phyloP scores from a whole-genome alignment of 768 basidiomycete genomes.

The Mycena leptocephala region DNA sequence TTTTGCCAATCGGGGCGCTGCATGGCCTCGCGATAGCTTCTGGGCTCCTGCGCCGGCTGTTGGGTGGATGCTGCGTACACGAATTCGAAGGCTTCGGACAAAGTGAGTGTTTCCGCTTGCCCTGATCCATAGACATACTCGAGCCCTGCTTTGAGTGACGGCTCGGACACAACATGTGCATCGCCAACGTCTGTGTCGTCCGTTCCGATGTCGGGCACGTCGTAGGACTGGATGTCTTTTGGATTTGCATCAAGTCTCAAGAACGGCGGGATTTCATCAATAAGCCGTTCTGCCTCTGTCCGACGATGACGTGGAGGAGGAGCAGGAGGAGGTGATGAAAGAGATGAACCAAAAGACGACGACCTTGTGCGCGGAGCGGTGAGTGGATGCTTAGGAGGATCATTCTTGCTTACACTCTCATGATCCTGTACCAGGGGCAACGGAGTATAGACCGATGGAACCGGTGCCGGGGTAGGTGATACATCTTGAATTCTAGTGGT shows the following conservation, averaged over 20 bases:
- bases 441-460: not conserved
- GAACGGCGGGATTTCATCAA: not conserved
- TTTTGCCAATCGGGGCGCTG: conserved; percentile 20
- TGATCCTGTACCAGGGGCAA: not conserved
- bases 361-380: too few species aligned
- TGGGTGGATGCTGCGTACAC: not conserved
- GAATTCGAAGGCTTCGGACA: not conserved
- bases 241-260: not conserved
- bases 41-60: conserved; percentile 39
- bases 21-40: conserved; percentile 39
- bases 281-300: not conserved
- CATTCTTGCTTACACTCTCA: not conserved
- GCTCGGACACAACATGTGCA: not conserved
- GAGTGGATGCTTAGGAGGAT: too few species aligned
- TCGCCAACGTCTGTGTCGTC: not conserved
- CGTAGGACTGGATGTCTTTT: not conserved
- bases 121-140: not conserved
- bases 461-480: not conserved
- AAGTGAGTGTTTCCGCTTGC: not conserved
- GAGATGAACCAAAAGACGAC: too few species aligned
- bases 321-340: too few species aligned
- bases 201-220: not conserved
- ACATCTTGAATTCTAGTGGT: not conserved
- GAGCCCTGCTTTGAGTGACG: not conserved
- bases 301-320: not conserved